A percentile compares a stretch with the other conserved stretches of the same genome.
phyloP scores from a whole-genome alignment of 2,329 filamentous ascomycete genomes.

The Neofusicoccum parvum region DNA sequence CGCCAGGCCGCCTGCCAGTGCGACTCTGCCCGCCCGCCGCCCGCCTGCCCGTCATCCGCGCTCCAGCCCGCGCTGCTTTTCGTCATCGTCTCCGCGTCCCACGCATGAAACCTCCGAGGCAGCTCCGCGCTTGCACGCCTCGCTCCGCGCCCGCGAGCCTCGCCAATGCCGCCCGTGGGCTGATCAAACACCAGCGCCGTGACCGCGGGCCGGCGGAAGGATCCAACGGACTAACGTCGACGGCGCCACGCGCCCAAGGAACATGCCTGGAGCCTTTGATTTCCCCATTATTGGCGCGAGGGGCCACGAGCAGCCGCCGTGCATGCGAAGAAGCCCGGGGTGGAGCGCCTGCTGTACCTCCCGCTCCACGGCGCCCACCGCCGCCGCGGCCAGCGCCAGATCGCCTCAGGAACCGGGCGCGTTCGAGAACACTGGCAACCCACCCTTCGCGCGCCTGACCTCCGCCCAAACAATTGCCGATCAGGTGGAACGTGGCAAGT shows the following conservation, averaged over 20 bases:
- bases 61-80: not conserved
- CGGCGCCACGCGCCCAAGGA: slow-evolving; percentile 14
- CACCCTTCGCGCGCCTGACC: slow-evolving; percentile 7
- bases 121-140: slow-evolving; percentile 12
- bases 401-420: slow-evolving; percentile 1
- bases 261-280: slow-evolving; percentile 7
- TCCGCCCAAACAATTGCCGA: slow-evolving; percentile 5
- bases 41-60: slow-evolving; percentile 11
- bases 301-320: not conserved
- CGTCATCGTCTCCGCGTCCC: slow-evolving; percentile 15
- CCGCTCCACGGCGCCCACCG: slow-evolving; percentile 9
- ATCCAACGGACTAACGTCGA: slow-evolving; percentile 17
- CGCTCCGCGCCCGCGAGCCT: slow-evolving; percentile 8
- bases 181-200: slow-evolving; percentile 20
- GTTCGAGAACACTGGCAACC: not conserved
- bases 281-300: slow-evolving; percentile 12
- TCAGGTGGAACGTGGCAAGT: slow-evolving; percentile 6
- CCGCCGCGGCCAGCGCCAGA: slow-evolving; percentile 4
- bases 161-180: slow-evolving; percentile 8
- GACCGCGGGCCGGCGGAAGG: slow-evolving; percentile 18
- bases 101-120: slow-evolving; percentile 7
- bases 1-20: not conserved
- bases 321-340: not conserved
- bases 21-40: not conserved
- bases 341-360: slow-evolving; percentile 6